Conservation (phyloP, 2,329 filamentous ascomycete genomes). For the Nothophoma quercina region DNA sequence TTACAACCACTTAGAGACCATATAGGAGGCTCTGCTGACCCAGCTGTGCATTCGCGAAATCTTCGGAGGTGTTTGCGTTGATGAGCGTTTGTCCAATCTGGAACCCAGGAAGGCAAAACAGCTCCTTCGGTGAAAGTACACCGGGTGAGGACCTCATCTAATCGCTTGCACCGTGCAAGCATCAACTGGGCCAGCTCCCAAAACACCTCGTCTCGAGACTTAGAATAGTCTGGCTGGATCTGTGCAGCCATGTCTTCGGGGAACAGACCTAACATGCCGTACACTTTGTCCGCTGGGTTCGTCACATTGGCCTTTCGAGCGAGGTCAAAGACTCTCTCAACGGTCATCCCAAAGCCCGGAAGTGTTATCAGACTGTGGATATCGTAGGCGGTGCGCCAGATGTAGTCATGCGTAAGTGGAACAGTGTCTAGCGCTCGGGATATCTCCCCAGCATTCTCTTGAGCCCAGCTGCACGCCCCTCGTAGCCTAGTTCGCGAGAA, state of each 20-base stretch:
- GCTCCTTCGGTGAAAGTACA: background rate
- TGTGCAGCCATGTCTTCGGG: background rate
- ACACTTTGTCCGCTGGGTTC: background rate
- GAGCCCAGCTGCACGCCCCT: background rate
- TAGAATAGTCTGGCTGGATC: background rate
- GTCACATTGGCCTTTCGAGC: background rate
- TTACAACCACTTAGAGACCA: background rate
- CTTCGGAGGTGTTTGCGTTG: background rate
- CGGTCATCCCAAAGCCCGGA: background rate
- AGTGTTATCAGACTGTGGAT: background rate
- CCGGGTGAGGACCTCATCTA: background rate
- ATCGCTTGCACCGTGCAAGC: background rate
- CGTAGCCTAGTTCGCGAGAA: background rate
- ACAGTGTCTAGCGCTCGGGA: background rate
- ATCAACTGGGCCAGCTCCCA: background rate
- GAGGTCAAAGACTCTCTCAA: background rate
- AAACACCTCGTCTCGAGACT: background rate
- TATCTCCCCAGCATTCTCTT: background rate
- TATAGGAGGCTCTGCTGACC: background rate
- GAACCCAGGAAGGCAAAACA: background rate
- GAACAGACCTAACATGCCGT: background rate
- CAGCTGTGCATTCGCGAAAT: background rate
- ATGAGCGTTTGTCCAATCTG: background rate
- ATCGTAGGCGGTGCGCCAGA: background rate
- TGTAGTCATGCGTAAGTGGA: background rate